phyloP scores from a whole-genome alignment of 345 rosid species.

The Brassica juncea region DNA sequence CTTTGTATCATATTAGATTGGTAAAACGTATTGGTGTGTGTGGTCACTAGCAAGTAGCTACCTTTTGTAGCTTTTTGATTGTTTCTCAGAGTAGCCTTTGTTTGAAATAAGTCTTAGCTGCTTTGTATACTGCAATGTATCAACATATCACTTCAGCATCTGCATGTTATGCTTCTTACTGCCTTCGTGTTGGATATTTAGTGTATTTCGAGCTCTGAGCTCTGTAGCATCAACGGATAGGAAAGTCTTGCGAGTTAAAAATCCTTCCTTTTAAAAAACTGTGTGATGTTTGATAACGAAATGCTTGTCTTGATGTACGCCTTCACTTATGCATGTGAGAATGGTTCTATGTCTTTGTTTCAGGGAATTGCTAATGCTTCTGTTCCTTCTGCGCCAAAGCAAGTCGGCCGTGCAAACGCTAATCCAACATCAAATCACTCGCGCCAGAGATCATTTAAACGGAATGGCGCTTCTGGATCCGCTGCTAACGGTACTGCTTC shows the following conservation, averaged over 20 bases:
- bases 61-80: not conserved
- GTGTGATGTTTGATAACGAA: not conserved
- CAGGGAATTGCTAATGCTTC: constrained; percentile 37
- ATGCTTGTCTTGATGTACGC: not conserved
- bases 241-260: not conserved
- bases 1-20: not conserved
- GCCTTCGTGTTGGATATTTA: not conserved
- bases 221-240: not conserved
- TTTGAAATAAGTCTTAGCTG: not conserved
- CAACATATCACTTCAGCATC: not conserved
- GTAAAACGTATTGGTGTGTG: not conserved
- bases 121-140: constrained; percentile 9
- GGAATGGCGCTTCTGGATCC: constrained; percentile 33
- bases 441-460: constrained; percentile 42
- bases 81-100: constrained; percentile 13
- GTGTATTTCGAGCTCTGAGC: constrained; percentile 4
- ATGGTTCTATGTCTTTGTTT: constrained; percentile 9
- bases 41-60: constrained; percentile 13
- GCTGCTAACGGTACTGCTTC: constrained; percentile 37
- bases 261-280: not conserved
- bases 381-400: constrained; percentile 28
- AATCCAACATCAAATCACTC: constrained; percentile 24
- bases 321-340: not conserved
- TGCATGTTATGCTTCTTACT: not conserved
- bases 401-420: constrained; percentile 5